phyloP scores from a whole-genome alignment of 306 rosid genomes.

The Calophaca sinica region DNA sequence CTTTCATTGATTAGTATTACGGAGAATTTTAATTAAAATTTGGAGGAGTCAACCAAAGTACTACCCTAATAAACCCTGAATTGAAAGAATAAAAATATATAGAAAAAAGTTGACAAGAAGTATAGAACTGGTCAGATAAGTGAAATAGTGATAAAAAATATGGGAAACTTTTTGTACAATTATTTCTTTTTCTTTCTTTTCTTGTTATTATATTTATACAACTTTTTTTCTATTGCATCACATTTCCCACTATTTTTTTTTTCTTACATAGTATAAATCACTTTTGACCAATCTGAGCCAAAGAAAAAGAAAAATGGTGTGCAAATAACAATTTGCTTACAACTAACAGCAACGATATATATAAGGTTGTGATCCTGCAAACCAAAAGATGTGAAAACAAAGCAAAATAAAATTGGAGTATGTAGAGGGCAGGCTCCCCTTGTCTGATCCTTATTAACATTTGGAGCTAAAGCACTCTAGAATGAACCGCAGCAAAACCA shows the following conservation, averaged over 20 bases:
- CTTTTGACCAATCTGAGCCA: constrained; percentile 6
- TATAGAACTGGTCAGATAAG: no score
- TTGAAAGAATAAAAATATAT: no score
- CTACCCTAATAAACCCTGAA: no score
- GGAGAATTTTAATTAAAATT: no score
- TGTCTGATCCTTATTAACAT: background rate
- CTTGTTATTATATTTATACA: constrained; percentile 28
- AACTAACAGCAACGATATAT: constrained; percentile 6
- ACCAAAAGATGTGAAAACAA: constrained; percentile 19
- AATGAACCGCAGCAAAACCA: constrained; percentile 83
- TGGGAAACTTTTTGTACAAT: constrained; percentile 1
- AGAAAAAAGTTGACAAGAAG: no score
- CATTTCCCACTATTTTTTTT: constrained; percentile 10
- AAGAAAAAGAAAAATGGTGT: background rate
- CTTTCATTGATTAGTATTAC: no score
- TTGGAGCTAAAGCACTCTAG: constrained; percentile 14
- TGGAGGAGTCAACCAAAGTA: no score
- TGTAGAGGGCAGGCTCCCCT: constrained; percentile 18
- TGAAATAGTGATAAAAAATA: background rate
- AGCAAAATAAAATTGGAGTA: no score
- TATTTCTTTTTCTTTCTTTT: background rate
- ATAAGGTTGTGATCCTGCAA: constrained; percentile 22
- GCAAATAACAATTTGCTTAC: constrained; percentile 29
- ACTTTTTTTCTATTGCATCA: background rate
- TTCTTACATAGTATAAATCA: constrained; percentile 16